phyloP scores from a whole-genome alignment of 129 eudicot genomes.

The Tanacetum coccineum region DNA sequence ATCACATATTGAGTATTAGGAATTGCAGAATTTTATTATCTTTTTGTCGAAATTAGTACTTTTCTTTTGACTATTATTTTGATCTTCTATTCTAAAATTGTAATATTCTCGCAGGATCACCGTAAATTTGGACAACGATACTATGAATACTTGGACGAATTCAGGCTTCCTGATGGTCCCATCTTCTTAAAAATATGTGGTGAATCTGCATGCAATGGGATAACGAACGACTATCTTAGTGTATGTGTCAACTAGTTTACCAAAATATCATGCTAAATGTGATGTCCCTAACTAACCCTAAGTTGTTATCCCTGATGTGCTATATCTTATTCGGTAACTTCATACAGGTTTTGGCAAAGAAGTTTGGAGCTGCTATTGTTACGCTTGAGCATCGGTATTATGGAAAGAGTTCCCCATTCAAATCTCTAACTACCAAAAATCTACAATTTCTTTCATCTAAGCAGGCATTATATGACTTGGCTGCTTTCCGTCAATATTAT shows the following conservation, averaged over 20 bases:
- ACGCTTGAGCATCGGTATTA: constrained; percentile 93
- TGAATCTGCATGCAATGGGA: constrained; percentile 81
- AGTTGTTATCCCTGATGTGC: no score
- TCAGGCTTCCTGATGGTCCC: constrained; percentile 84
- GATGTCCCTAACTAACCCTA: not conserved
- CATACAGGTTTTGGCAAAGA: constrained; percentile 73
- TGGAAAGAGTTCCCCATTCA: constrained; percentile 90
- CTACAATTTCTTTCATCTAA: constrained; percentile 87
- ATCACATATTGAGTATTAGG: not conserved
- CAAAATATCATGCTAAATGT: constrained; percentile 12
- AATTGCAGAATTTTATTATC: not conserved
- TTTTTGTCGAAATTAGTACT: not conserved
- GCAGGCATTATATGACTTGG: constrained; percentile 93
- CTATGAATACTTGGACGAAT: constrained; percentile 70
- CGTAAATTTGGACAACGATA: constrained; percentile 75
- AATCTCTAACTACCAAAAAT: constrained; percentile 67
- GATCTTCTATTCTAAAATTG: constrained; percentile 8
- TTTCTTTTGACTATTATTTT: not conserved
- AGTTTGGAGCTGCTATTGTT: constrained; percentile 97
- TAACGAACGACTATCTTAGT: constrained; percentile 69
- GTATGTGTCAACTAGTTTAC: constrained; percentile 38
- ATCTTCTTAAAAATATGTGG: constrained; percentile 86
- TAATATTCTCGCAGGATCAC: constrained; percentile 59
- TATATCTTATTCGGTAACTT: not conserved
- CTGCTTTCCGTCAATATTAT: constrained; percentile 80